These are phyloP conservation scores for Sechiopsis laciniata DNA, from an alignment of 306 rosid species.

Conservation along the genomic window DNA sequence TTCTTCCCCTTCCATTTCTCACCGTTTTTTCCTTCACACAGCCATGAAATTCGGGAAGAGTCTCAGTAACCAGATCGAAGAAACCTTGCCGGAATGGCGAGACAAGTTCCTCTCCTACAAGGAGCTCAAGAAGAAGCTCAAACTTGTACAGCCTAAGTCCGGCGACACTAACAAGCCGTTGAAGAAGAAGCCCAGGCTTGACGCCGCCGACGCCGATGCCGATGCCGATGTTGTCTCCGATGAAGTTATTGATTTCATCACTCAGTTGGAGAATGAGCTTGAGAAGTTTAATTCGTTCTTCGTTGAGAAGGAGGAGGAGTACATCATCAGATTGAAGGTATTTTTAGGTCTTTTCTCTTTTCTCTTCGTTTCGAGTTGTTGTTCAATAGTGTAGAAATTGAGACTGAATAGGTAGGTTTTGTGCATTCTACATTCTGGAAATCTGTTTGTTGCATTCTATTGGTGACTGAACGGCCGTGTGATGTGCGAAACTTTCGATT, in stretches of 20 bases:
- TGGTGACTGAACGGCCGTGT: not conserved
- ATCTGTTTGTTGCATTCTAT: not conserved
- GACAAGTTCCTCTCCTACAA: conserved; percentile 91
- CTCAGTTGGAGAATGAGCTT: conserved; percentile 67
- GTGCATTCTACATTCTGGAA: not conserved
- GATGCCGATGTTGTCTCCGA: conserved; percentile 26
- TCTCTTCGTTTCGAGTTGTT: not conserved
- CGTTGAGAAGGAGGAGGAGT: conserved; percentile 94
- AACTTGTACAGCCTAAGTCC: conserved; percentile 56
- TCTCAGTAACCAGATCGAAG: conserved; percentile 78
- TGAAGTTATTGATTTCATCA: conserved; percentile 65
- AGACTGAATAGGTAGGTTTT: not conserved
- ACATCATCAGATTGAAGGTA: conserved; percentile 88
- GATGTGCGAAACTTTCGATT: not conserved
- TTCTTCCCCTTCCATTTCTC: not conserved
- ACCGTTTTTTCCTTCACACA: not conserved
- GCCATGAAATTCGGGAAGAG: conserved; percentile 91
- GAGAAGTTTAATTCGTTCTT: conserved; percentile 86
- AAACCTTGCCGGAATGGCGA: conserved; percentile 87
- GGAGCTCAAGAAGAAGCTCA: conserved; percentile 82
- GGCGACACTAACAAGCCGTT: conserved; percentile 34
- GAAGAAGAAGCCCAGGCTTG: conserved; percentile 43
- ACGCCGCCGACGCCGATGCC: not conserved
- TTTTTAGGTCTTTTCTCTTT: not conserved
- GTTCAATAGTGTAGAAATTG: not conserved